Evolutionary conservation across 176 grass and related monocot genomes (phyloP), one percentile per base, ranked within the genome.

Genomic region (Ampelocalamus luodianensis): DNA sequence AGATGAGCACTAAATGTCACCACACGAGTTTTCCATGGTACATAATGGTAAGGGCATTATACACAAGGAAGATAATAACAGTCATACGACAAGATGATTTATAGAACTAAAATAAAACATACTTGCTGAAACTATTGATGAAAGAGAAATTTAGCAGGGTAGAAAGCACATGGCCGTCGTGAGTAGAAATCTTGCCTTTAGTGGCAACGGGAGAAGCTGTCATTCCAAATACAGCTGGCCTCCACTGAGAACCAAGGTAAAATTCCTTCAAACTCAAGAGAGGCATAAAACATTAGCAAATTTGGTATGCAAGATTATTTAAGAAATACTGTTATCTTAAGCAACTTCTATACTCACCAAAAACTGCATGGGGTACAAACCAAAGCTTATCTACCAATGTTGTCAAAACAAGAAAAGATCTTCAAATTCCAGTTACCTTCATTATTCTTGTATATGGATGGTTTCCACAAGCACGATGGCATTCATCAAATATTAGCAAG

Each of bases 401-500:
- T 74, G 26, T 74, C 26, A 67, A 65, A 24, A 53, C 44, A 53
- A 78, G 77, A 32, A 79, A 62, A 14, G 14, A 76, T 43, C 24
- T 68, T 70, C 22, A 74, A 77, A 65, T 36, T 56, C 58, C 17
- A 14, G 18, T 62, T 74, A 93, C 92, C 86, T 80, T 83, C 83
- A 93, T 91, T 93, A 93, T 81, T 86, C 55, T 66, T 48, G 92
- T 68, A 70, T 93, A 93, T 26, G 92, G 89, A 88, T 89, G 92
- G 71, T 88, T 89, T 77, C 92, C 89, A 72, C 82, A 86, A 65
- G 92, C 89, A 77, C 69, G 79, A 84, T 93, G 92, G 20, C 92
- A 93, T 85, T 91, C 92, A 74, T 93, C 86, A 91, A 93, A 86
- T 80, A 93, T 88, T 66, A 93, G 24, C 63, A 93, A 77, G 74